Evolutionary conservation across 176 grass and related monocot species (phyloP).

Genomic region (Carex parvula): DNA sequence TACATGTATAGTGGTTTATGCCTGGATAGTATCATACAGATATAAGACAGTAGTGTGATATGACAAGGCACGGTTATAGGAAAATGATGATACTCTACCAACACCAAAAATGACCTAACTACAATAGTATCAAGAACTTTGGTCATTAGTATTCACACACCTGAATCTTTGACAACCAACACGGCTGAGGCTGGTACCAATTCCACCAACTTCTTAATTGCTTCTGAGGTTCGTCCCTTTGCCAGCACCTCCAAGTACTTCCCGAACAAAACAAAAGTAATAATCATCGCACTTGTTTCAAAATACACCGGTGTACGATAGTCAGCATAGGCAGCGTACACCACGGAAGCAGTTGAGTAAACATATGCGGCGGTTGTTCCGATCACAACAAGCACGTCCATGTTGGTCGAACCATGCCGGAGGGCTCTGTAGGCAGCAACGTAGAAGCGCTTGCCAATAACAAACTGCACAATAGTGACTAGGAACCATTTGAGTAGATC

Average conservation of each 20-base stretch:
- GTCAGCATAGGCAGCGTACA: slow-evolving; percentile 68
- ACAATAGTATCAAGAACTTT: background rate
- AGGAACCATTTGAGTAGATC: slow-evolving; percentile 86
- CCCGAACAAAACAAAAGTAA: slow-evolving; percentile 94
- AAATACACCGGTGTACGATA: slow-evolving; percentile 82
- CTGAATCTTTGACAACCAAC: slow-evolving; percentile 89
- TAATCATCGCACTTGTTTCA: slow-evolving; percentile 99
- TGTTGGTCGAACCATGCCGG: slow-evolving; percentile 86
- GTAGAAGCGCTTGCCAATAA: slow-evolving; percentile 80
- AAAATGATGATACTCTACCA: background rate
- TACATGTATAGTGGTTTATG: background rate
- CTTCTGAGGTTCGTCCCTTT: slow-evolving; percentile 91
- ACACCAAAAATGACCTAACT: background rate
- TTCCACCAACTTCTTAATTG: slow-evolving; percentile 98
- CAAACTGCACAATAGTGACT: slow-evolving; percentile 86
- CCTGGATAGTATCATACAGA: background rate
- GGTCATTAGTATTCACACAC: slow-evolving; percentile 26
- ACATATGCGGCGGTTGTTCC: slow-evolving; percentile 88
- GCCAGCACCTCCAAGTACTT: slow-evolving; percentile 97
- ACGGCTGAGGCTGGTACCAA: slow-evolving; percentile 86
- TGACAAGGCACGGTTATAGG: background rate
- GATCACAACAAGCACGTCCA: slow-evolving; percentile 95
- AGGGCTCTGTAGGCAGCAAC: slow-evolving; percentile 68
- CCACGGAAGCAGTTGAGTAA: slow-evolving; percentile 76
- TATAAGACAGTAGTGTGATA: background rate